phyloP scores from a whole-genome alignment of 2,329 filamentous ascomycete species.

The Stachybotrys echinatus region DNA sequence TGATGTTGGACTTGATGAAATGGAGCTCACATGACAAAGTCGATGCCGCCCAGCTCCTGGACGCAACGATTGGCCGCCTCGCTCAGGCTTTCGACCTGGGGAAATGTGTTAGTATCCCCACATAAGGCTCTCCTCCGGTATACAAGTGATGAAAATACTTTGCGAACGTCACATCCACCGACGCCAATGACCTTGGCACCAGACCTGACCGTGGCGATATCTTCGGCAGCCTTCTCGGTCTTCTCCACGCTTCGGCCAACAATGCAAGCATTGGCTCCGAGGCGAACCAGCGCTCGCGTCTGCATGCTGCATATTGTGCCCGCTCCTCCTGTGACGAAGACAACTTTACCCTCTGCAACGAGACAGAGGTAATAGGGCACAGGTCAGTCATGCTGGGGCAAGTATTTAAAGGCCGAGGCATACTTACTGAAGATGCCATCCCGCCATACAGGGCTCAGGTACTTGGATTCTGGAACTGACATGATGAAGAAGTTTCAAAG shows the following conservation, averaged over 20 bases:
- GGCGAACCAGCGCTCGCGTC: conserved; percentile 82
- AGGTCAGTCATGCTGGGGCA: not conserved
- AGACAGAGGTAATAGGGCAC: not conserved
- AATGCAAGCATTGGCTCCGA: conserved; percentile 92
- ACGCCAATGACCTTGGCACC: conserved; percentile 85
- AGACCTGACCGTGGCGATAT: conserved; percentile 72
- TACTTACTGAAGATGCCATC: conserved; percentile 76
- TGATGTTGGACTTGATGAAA: conserved; percentile 1
- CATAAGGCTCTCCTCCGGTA: not conserved
- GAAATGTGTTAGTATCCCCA: not conserved
- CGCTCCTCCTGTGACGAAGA: conserved; percentile 92
- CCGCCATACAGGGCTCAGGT: conserved; percentile 78
- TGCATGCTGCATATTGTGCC: conserved; percentile 93
- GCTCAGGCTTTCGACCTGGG: conserved; percentile 30
- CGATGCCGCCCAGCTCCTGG: conserved; percentile 78
- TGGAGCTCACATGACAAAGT: conserved; percentile 75
- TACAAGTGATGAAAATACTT: conserved; percentile 34
- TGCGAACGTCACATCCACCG: conserved; percentile 73
- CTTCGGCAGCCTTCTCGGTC: conserved; percentile 73
- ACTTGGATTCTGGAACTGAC: conserved; percentile 66
- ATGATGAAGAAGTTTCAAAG: conserved; percentile 49
- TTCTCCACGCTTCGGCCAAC: conserved; percentile 86
- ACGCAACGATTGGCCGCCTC: conserved; percentile 74
- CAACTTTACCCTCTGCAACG: conserved; percentile 69
- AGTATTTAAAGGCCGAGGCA: not conserved